These are phyloP conservation scores for Fusarium sp. DNA, from an alignment of 2,329 filamentous ascomycete species.

Conservation along the genomic window DNA sequence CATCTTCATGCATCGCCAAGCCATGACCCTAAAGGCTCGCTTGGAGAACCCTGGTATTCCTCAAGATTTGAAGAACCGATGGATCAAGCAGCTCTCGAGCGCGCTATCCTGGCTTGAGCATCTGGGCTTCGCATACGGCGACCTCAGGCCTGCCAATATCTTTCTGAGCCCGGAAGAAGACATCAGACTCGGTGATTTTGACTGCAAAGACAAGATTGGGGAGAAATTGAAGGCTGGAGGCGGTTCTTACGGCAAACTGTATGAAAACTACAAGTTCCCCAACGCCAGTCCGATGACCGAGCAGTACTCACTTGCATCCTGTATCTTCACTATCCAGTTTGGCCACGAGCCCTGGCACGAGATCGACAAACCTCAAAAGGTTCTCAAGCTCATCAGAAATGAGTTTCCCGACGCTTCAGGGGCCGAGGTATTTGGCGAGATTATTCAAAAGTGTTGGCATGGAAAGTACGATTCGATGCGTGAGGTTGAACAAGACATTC, in stretches of 20 bases:
- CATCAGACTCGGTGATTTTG: constrained; percentile 9
- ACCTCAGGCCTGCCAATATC: constrained; percentile 1
- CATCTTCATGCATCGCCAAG: constrained; percentile 19
- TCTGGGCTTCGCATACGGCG: neutral
- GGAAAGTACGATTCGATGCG: neutral
- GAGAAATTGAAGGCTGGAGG: neutral
- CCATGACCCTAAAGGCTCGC: neutral
- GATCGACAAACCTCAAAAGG: neutral
- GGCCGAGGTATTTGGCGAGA: neutral
- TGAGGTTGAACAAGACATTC: neutral
- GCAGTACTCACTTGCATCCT: constrained; percentile 15
- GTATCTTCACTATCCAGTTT: constrained; percentile 13
- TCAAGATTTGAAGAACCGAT: neutral
- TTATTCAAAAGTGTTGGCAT: neutral
- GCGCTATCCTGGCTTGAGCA: constrained; percentile 2
- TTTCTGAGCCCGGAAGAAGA: neutral
- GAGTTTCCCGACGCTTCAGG: neutral
- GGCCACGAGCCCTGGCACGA: neutral
- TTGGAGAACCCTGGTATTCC: neutral
- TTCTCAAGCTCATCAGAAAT: neutral
- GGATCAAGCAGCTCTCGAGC: neutral
- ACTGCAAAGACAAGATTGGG: neutral
- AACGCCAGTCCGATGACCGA: constrained; percentile 3
- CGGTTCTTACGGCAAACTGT: constrained; percentile 2
- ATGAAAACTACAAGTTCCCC: neutral